These are phyloP conservation scores for Dillenia turbinata DNA, from an alignment of 164 flowering plant genomes.

Conservation along the genomic window DNA sequence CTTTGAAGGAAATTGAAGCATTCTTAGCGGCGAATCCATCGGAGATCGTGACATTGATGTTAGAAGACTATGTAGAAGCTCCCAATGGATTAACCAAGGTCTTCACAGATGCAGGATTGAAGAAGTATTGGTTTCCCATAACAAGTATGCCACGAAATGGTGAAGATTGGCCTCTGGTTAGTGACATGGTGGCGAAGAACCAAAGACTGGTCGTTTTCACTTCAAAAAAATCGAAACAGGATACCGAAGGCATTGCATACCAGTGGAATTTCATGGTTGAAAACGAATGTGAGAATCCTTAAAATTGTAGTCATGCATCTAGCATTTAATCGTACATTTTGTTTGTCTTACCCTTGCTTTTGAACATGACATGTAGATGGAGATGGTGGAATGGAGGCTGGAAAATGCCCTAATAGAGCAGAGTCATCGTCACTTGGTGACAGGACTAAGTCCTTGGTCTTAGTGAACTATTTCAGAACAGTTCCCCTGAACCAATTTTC, in stretches of 20 bases:
- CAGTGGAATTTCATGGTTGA: constrained; percentile 96
- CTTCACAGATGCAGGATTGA: constrained; percentile 63
- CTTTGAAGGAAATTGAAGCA: constrained; percentile 57
- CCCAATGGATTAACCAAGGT: constrained; percentile 74
- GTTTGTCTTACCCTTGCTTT: background rate
- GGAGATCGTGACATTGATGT: constrained; percentile 71
- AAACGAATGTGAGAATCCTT: constrained; percentile 59
- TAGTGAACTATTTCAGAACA: constrained; percentile 58
- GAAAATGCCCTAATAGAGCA: constrained; percentile 54
- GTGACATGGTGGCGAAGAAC: constrained; percentile 72
- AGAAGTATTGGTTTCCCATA: constrained; percentile 78
- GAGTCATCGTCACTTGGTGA: constrained; percentile 58
- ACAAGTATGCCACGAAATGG: constrained; percentile 76
- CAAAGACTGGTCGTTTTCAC: constrained; percentile 83
- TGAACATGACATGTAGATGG: constrained; percentile 47
- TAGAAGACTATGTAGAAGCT: constrained; percentile 80
- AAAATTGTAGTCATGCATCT: background rate
- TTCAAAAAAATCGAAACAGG: constrained; percentile 56
- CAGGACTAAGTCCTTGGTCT: constrained; percentile 54
- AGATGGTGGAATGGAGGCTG: constrained; percentile 60
- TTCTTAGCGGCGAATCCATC: constrained; percentile 56
- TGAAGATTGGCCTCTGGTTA: constrained; percentile 79
- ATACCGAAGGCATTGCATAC: constrained; percentile 82
- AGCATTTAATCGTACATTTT: background rate
- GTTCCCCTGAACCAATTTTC: constrained; percentile 36